Evolutionary conservation across 306 rosid species (phyloP).

Genomic region (Vigna unguiculata): DNA sequence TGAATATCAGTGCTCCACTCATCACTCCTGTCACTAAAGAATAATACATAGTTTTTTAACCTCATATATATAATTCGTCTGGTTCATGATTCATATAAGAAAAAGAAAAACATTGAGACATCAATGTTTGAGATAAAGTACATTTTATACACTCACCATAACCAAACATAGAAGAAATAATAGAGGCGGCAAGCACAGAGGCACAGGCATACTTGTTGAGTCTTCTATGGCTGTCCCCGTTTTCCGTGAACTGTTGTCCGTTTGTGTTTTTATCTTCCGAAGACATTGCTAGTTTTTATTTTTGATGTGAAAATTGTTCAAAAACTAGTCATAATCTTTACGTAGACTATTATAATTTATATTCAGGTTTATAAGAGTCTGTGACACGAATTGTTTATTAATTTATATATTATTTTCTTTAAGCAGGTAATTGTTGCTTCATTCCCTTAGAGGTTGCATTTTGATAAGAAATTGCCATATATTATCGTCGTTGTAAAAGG

Average conservation of each 20-base stretch:
- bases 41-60: not conserved
- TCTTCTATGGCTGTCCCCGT: not conserved
- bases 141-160: not conserved
- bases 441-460: not conserved
- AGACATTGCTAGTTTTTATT: not conserved
- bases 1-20: constrained; percentile 77
- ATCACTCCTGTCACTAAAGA: constrained; percentile 64
- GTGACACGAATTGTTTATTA: not conserved
- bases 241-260: not conserved
- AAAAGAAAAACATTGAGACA: not conserved
- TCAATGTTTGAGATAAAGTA: not conserved
- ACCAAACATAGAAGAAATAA: constrained; percentile 4
- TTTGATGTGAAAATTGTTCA: not conserved
- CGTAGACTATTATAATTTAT: not conserved
- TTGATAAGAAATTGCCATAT: not conserved
- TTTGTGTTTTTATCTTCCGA: not conserved
- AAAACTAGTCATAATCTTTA: not conserved
- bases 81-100: not conserved
- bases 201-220: constrained; percentile 2
- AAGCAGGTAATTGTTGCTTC: not conserved
- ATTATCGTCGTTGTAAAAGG: not conserved
- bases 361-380: constrained; percentile 14
- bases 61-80: not conserved
- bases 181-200: not conserved
- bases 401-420: not conserved